A percentile compares a stretch with the other conserved stretches of the same genome.
These are phyloP conservation scores for Blastobotrys terrestris DNA, from an alignment of 805 yeast genomes.

Conservation along the genomic window DNA sequence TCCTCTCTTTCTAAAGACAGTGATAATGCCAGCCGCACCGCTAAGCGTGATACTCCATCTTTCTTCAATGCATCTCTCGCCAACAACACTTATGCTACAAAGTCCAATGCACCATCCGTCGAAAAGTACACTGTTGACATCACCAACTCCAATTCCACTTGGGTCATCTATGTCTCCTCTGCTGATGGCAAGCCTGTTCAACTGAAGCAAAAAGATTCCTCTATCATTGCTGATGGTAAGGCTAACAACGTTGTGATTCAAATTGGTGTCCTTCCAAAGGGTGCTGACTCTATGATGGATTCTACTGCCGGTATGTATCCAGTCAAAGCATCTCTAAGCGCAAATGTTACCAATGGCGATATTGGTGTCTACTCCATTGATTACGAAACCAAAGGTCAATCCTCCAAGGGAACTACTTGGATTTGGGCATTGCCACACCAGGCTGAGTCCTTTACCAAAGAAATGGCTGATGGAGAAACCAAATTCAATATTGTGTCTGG, in stretches of 20 bases:
- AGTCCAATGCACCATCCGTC: constrained; percentile 24
- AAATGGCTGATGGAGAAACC: constrained; percentile 30
- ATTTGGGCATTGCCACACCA: constrained; percentile 70
- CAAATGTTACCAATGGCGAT: constrained; percentile 39
- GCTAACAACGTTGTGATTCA: constrained; percentile 49
- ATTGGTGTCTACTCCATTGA: constrained; percentile 43
- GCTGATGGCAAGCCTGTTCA: constrained; percentile 16
- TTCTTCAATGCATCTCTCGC: not conserved
- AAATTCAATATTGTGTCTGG: constrained; percentile 40
- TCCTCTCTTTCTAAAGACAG: constrained; percentile 26
- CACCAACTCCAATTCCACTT: constrained; percentile 34
- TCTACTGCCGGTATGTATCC: constrained; percentile 65
- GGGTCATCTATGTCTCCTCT: constrained; percentile 50
- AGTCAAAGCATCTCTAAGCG: constrained; percentile 42
- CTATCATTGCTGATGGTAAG: constrained; percentile 32
- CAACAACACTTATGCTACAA: not conserved
- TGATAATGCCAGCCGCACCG: not conserved
- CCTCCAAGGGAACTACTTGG: constrained; percentile 37
- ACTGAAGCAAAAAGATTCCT: not conserved
- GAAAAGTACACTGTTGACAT: constrained; percentile 38
- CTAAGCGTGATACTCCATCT: not conserved
- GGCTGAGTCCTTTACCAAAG: constrained; percentile 37
- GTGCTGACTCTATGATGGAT: constrained; percentile 40
- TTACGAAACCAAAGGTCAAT: constrained; percentile 46
- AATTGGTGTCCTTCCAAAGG: constrained; percentile 44